Base-by-base conservation (phyloP, 169 alveolate species). In the Amoebophrya sp. region DNA sequence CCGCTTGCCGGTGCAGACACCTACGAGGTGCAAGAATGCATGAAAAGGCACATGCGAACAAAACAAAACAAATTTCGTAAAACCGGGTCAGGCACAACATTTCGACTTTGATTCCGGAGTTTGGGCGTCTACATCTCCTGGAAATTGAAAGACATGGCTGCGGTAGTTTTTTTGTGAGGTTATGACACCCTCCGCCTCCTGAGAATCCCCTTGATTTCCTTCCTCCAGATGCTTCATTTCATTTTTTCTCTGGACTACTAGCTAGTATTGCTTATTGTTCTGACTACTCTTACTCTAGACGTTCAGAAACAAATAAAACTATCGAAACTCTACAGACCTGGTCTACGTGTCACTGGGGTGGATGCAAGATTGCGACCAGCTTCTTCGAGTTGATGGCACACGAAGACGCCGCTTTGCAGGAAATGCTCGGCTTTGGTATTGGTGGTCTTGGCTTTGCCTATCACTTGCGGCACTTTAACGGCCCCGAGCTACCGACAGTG, bases 81-180 rank as follows among this genome's bases (percentile, higher is more conserved):
- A n/a, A n/a, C n/a, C n/a, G n/a, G n/a, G n/a, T n/a, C n/a, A n/a
- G n/a, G n/a, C n/a, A n/a, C n/a, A n/a, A n/a, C n/a, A n/a, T n/a
- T n/a, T n/a, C n/a, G n/a, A n/a, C n/a, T n/a, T n/a, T n/a, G n/a
- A n/a, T n/a, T n/a, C n/a, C 7, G 66, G 29, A 47, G 35, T n/a
- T 66, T 66, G 83, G 83, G 83, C 35, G 83, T 66, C 32, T 66
- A 12, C 83, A n/a, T 66, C 18, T 66, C 83, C 83, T 66, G 83
- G 83, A 66, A 66, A n/a, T 25, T 66, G 35, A 66, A 66, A n/a
- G 83, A 66, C 83, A 66, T 66, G 83, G 83, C 83, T 7, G 83
- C 83, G 83, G 83, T 66, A 66, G 35, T 66, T 66, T 25, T 12
- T 66, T 25, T 66, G 66, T 47, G 66, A 47, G 29, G 66, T 47